Evolutionary conservation across 768 basidiomycete genomes (phyloP), one percentile per base, ranked within the genome.

Genomic region (Boletus pseudopeckii): DNA sequence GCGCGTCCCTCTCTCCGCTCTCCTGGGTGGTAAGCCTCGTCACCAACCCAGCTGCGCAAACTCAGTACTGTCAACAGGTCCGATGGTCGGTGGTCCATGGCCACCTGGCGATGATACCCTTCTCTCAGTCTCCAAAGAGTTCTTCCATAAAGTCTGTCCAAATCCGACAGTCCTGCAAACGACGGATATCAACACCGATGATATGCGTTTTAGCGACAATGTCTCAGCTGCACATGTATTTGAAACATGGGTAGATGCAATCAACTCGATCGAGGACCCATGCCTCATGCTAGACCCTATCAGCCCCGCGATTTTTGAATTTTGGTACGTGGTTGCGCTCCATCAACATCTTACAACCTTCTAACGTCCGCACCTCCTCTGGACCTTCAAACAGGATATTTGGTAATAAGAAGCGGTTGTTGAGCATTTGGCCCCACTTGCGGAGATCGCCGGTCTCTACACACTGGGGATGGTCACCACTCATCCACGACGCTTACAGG

Each of bases 111-210:
- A 71, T 17, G 6, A 46, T 17, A 63, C 68, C 0, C 73, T 75
- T 5, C 66, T 71, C 0, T 67, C 77, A 1, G 72, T 81, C 3
- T 62, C 63, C 7, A 58, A 61, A 24, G 66, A 67, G 5, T 76
- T 72, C 58, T 80, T 70, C 56, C 63, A 71, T n/a, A 58, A 70
- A 54, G 71, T 76, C 3, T 80, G 79, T 61, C 75, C 71, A 5
- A 56, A 70, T 5, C 67, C 70, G 15, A 72, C 69, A 0, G 15
- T 73, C 22, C 24, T 80, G 20, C 56, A 64, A 24, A 67, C 66
- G 15, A 50, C 61, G 1, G 57, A 66, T 15, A 43, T 75, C 48
- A 69, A 66, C 30, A 65, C 57, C 43, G 61, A 74, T 9, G 48
- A 60, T 18, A 58, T 69, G 60, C 59, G 70, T 30, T 66, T 66